Evolutionary conservation across 2,329 filamentous ascomycete genomes (phyloP).

Genomic region (Talaromyces sp.): DNA sequence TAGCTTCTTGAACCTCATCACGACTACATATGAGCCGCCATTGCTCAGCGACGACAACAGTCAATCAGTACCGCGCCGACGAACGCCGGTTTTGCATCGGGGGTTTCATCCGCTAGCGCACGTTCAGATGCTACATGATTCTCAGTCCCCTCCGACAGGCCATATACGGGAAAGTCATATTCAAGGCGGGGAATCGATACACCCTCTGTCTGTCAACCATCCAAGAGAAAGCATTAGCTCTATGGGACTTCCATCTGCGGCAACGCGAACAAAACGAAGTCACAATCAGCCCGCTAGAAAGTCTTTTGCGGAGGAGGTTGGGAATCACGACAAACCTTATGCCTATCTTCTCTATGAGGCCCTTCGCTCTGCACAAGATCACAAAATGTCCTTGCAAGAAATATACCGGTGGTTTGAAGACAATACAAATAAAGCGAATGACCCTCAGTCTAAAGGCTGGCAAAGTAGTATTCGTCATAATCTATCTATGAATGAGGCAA

Average conservation of each 20-base stretch:
- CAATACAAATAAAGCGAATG: conserved; percentile 70
- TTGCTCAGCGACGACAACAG: neutral
- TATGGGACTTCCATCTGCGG: neutral
- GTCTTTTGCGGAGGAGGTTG: neutral
- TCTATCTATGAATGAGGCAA: conserved; percentile 88
- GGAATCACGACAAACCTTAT: conserved; percentile 59
- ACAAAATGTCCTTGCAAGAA: conserved; percentile 73
- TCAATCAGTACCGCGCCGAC: neutral
- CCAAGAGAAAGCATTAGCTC: neutral
- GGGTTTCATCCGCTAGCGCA: neutral
- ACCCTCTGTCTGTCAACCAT: neutral
- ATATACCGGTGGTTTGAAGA: conserved; percentile 87
- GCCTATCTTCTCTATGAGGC: conserved; percentile 75
- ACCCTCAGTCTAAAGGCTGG: conserved; percentile 66
- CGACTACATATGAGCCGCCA: neutral
- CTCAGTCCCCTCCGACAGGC: neutral
- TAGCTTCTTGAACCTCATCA: neutral
- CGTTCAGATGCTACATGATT: neutral
- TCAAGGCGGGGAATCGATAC: neutral
- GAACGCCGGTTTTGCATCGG: neutral
- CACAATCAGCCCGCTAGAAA: neutral
- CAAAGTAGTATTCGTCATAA: conserved; percentile 96
- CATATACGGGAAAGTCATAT: neutral
- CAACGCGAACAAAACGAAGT: neutral
- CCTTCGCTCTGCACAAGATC: conserved; percentile 60